Base-by-base conservation (phyloP, 179 eudicot species). In the Nepenthes alata region DNA sequence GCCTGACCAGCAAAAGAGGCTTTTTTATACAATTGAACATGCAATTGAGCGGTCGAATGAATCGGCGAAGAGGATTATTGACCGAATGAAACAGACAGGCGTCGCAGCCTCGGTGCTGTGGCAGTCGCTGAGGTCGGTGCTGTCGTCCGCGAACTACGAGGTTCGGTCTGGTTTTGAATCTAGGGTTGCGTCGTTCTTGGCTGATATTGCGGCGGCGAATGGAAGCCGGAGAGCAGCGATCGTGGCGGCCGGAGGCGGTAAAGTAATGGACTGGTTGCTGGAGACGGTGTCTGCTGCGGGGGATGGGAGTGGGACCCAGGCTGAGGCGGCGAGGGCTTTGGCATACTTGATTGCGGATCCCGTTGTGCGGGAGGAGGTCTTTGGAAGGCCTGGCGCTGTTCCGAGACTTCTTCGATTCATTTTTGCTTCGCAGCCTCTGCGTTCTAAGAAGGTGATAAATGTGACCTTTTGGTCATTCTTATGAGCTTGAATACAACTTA, bases 241-340 rank as follows among this genome's bases (percentile, higher is more conserved):
- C 70, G 97, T 94, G 3, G 78, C 76, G 9, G 97, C 97, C 0
- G 99, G 99, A 0, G 84, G 82, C 11, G 97, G 99, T 0, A 83
- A 73, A 65, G 97, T 90, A 62, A 79, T 89, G 47, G 98, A 93
- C 69, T 90, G 98, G 95, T 57, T 93, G 6, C 73, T 93, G 47
- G 85, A 87, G 70, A 80, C 80, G 44, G 91, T 78, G 57, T 76
- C 81, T 41, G 70, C 63, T 3, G 62, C 78, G 0, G 83, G 77
- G 5, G 90, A 81, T 2, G 77, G 70, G 58, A 68, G 63, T 53
- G 90, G 78, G 51, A 85, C 89, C 0, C 97, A 90, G 68, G 94
- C 91, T 0, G 99, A 94, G 81, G 79, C 96, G 2, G 99, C 97
- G 5, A 84, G 99, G 71, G 96, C 99, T 10, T 72, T 94, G 80